Base-by-base conservation (phyloP, 2,329 filamentous ascomycete genomes). In the Simplicillium sp. region DNA sequence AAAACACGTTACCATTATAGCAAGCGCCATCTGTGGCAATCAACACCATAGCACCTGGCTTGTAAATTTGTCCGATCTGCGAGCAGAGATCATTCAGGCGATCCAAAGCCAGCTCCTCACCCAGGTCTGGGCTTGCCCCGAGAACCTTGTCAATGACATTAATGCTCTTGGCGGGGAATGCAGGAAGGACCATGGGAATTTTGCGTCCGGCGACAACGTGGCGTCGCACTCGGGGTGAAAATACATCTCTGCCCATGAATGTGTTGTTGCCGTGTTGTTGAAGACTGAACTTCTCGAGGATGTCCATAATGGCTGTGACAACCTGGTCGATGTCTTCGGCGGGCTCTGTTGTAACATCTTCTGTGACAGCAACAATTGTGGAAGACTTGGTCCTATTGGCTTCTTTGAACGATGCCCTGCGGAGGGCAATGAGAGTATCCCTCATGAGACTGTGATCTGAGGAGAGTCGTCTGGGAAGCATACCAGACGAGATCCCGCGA, bases 101-200 rank as follows among this genome's bases (percentile, higher is more conserved):
- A 15, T 39, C 38, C 31, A 46, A 32, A 6, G 41, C 41, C 35
- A 46, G 31, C 36, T 46, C 41, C 18, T 46, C 44, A 29, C 41
- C 44, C 2, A 43, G 36, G 20, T 44, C 44, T 2, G 44, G 44
- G 7, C 14, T 12, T 9, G 35, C 11, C 9, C 44, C 44, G n/a
- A 46, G 38, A 14, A 46, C 44, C 33, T 46, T 46, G 18, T 41
- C 34, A 17, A 36, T 28, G 17, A n/a, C 17, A 37, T 45, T 45
- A 18, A 38, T 29, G 28, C 37, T 40, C 40, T 45, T 45, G 14
- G 38, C 34, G 12, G 44, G 44, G 31, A 45, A 45, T 11, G 44
- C 44, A 7, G 44, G 44, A 3, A 45, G 38, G 4, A 43, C 40
- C 41, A 43, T 40, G n/a, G 40, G 29, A 28, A 45, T 42, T 32